Evolutionary conservation across 371 early-diverging fungal genomes (phyloP).

Genomic region (Mortierella sp.): DNA sequence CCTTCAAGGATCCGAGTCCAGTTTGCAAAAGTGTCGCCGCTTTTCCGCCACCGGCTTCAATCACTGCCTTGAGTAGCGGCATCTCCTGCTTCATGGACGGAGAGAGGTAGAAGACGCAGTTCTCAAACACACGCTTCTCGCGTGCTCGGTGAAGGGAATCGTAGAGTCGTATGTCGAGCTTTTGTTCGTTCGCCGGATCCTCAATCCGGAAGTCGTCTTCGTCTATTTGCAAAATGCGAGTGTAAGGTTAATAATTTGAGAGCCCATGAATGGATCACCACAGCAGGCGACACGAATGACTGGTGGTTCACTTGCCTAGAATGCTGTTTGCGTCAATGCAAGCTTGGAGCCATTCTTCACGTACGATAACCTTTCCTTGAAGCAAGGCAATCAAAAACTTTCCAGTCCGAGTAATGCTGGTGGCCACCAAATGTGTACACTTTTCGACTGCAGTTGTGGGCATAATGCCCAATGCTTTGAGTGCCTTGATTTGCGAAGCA

Average conservation of each 20-base stretch:
- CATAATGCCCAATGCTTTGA: conserved; percentile 38
- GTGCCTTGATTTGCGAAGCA: conserved; percentile 29
- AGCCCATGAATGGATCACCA: neutral
- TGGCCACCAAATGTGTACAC: conserved; percentile 45
- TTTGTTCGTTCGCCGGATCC: conserved; percentile 26
- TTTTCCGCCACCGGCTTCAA: conserved; percentile 48
- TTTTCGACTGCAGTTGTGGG: conserved; percentile 32
- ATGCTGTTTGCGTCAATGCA: conserved; percentile 47
- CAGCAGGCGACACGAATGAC: neutral
- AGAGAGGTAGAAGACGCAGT: conserved; percentile 37
- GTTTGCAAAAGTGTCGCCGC: conserved; percentile 31
- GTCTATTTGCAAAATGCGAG: conserved; percentile 7
- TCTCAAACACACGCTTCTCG: conserved; percentile 40
- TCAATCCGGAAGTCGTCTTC: conserved; percentile 32
- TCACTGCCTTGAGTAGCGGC: conserved; percentile 23
- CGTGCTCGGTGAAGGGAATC: conserved; percentile 37
- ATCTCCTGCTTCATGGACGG: conserved; percentile 32
- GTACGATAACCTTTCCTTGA: conserved; percentile 39
- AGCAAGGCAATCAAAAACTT: conserved; percentile 44
- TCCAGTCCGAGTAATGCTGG: conserved; percentile 34
- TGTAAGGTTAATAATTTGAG: too few relatives aligned
- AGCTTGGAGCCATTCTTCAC: conserved; percentile 45
- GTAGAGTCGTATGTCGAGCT: conserved; percentile 33
- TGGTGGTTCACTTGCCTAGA: conserved; percentile 30
- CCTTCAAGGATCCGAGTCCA: conserved; percentile 36